Evolutionary conservation across 331 rosid genomes (phyloP).

Genomic region (Acacia pycnantha): DNA sequence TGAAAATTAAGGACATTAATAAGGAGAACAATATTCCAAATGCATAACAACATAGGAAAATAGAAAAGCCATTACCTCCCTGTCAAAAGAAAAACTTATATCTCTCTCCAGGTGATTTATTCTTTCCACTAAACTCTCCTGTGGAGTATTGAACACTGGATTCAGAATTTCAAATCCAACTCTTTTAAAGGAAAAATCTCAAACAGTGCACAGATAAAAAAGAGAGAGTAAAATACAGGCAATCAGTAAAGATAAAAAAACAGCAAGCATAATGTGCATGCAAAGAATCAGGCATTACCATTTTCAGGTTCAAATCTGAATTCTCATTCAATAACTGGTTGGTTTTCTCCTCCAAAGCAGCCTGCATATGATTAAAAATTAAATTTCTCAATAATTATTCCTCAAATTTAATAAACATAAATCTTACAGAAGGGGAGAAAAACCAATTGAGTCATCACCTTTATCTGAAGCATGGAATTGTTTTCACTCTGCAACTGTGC

Average conservation of each 20-base stretch:
- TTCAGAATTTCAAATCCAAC: constrained; percentile 22
- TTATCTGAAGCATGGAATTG: constrained; percentile 54
- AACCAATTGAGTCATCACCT: constrained; percentile 40
- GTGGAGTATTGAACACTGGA: constrained; percentile 29
- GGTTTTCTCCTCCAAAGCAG: constrained; percentile 45
- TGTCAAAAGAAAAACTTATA: constrained; percentile 40
- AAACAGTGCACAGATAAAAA: background rate
- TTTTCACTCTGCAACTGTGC: constrained; percentile 52
- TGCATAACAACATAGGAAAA: background rate
- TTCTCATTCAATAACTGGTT: constrained; percentile 55
- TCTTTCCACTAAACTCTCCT: constrained; percentile 69
- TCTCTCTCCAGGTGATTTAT: constrained; percentile 59
- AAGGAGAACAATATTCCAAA: constrained; percentile 3
- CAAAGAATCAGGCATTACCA: constrained; percentile 36
- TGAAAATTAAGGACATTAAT: constrained; percentile 16
- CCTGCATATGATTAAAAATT: constrained; percentile 46
- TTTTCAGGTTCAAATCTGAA: constrained; percentile 39
- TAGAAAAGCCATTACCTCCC: constrained; percentile 52
- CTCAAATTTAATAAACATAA: constrained; percentile 15
- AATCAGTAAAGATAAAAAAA: constrained; percentile 4
- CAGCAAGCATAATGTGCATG: background rate
- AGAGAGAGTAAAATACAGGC: background rate
- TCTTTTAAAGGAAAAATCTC: constrained; percentile 8
- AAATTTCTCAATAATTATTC: constrained; percentile 25
- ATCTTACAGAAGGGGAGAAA: background rate